Evolutionary conservation across 208 protist species (phyloP).

Genomic region (Trypanosoma melophagium): DNA sequence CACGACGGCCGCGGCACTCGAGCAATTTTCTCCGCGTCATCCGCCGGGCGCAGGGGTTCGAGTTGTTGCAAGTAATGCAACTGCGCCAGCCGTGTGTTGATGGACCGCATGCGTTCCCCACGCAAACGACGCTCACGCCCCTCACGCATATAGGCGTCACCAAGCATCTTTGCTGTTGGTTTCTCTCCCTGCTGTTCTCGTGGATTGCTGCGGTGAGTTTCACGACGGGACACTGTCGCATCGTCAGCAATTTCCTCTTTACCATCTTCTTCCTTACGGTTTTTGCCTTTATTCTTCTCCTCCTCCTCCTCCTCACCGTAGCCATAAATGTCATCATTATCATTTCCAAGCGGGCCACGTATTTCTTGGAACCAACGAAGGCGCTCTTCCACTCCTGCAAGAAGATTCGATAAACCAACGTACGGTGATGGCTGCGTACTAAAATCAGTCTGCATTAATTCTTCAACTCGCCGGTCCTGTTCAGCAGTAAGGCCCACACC

Average conservation of each 20-base stretch:
- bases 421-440: slow-evolving; percentile 26
- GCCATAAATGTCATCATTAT: slow-evolving; percentile 1
- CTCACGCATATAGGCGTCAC: slow-evolving; percentile 52
- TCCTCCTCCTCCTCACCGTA: neutral
- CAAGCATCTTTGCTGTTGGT: slow-evolving; percentile 26
- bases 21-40: slow-evolving; percentile 21
- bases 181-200: neutral
- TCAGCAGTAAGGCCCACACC: slow-evolving; percentile 27
- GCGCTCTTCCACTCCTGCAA: slow-evolving; percentile 30
- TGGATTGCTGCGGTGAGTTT: neutral
- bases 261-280: neutral
- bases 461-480: slow-evolving; percentile 46
- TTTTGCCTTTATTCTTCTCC: neutral
- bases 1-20: slow-evolving; percentile 33
- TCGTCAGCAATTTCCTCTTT: neutral
- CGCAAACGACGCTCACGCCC: slow-evolving; percentile 18
- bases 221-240: too few species aligned
- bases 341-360: slow-evolving; percentile 14
- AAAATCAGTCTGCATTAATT: slow-evolving; percentile 35
- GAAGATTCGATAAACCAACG: neutral
- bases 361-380: slow-evolving; percentile 25
- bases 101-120: slow-evolving; percentile 13
- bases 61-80: slow-evolving; percentile 30
- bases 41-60: slow-evolving; percentile 25
- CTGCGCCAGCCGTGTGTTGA: slow-evolving; percentile 46